Evolutionary conservation across 139 green algal genomes (phyloP).

Genomic region (Micractinium conductrix): DNA sequence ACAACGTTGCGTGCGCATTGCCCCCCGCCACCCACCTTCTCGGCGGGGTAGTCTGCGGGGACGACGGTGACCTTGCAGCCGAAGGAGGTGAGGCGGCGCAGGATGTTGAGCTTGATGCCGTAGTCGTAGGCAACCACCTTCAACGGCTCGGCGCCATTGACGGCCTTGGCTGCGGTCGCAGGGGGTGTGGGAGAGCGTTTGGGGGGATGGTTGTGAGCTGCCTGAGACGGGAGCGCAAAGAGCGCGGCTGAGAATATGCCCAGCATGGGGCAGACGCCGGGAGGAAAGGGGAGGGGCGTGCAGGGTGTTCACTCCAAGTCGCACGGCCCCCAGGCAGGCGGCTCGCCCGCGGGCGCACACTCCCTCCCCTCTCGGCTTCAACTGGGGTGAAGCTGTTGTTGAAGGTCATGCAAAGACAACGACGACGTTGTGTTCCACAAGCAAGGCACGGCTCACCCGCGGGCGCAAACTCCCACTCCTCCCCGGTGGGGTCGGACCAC

Average conservation of each 20-base stretch:
- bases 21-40: conserved; percentile 70
- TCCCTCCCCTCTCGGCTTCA: conserved; percentile 96
- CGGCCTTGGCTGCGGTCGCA: conserved; percentile 15
- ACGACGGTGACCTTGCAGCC: conserved; percentile 97
- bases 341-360: conserved; percentile 60
- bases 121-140: conserved; percentile 91
- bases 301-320: too few species aligned
- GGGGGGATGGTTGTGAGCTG: not conserved
- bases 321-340: too few species aligned
- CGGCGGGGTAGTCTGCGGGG: conserved; percentile 87
- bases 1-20: too few species aligned
- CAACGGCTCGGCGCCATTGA: conserved; percentile 46
- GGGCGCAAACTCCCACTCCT: conserved; percentile 94
- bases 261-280: too few species aligned
- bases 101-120: conserved; percentile 99
- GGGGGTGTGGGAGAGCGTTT: not conserved
- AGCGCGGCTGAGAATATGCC: not conserved
- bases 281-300: too few species aligned
- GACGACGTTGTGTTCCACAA: not conserved
- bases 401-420: too few species aligned
- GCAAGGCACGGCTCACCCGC: not conserved
- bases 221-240: not conserved
- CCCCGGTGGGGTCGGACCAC: conserved; percentile 89
- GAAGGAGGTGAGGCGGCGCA: conserved; percentile 91
- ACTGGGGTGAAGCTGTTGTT: too few species aligned